phyloP scores from a whole-genome alignment of 2,329 filamentous ascomycete genomes.

The Neopestalotiopsis sp. region DNA sequence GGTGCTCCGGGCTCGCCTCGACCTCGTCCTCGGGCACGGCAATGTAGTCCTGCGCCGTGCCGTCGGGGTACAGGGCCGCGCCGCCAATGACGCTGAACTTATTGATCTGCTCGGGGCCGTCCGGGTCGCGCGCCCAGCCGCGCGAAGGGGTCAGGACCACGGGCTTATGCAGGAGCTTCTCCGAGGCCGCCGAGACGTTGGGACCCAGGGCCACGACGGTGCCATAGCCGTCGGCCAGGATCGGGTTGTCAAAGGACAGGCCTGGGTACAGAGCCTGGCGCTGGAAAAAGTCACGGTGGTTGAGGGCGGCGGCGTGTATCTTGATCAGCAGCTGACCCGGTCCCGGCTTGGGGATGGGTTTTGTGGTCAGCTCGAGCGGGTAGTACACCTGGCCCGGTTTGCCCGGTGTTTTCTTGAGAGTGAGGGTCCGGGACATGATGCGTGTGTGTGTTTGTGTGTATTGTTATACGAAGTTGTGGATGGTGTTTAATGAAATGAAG shows the following conservation, averaged over 20 bases:
- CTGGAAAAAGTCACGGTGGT: constrained; percentile 95
- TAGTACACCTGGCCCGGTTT: constrained; percentile 92
- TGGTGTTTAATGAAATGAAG: background rate
- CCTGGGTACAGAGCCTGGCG: constrained; percentile 90
- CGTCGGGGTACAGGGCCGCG: constrained; percentile 64
- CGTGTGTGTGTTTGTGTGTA: background rate
- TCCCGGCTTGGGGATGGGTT: constrained; percentile 67
- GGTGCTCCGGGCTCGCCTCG: constrained; percentile 75
- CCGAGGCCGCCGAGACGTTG: constrained; percentile 49
- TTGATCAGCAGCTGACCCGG: constrained; percentile 75
- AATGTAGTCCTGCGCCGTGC: constrained; percentile 78
- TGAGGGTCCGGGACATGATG: constrained; percentile 61
- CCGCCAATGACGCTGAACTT: constrained; percentile 73
- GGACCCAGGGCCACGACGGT: constrained; percentile 70
- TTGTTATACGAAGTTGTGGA: background rate
- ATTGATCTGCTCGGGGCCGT: constrained; percentile 71
- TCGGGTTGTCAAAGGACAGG: constrained; percentile 77
- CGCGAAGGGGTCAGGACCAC: constrained; percentile 81
- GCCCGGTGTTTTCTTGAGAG: constrained; percentile 73
- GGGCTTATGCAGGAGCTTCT: constrained; percentile 62
- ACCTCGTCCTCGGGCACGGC: constrained; percentile 74
- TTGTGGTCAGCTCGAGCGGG: constrained; percentile 68
- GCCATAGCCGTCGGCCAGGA: constrained; percentile 85
- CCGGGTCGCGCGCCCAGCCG: constrained; percentile 75
- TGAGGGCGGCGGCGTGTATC: constrained; percentile 81